Evolutionary conservation across 164 flowering plant species (phyloP), one percentile per base, ranked within the genome.

Genomic region (Tetracentron sinense): DNA sequence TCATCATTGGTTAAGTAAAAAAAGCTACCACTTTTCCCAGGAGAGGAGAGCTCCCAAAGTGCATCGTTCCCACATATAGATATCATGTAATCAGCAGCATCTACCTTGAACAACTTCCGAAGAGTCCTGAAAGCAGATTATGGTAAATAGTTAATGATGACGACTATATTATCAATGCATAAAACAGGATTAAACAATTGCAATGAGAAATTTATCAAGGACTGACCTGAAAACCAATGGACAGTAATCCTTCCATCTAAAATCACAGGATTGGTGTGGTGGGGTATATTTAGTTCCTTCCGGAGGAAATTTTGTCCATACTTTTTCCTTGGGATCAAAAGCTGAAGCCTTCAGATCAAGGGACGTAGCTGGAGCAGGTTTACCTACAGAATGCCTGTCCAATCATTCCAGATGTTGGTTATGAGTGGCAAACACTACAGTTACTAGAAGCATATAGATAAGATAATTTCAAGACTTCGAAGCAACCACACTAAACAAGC

Each of bases 11-110:
- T 87, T 74, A 87, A 69, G 77, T 90, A 87, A 72, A 90, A 90
- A 72, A 90, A 86, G 76, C 97, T 90, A 42, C 97, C 94, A 79
- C 94, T 88, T 73, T 90, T 90, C 33, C 92, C 94, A 27, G 97
- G 97, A 56, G 97, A 90, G 0, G 92, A 87, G 38, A 90, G 84
- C 56, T 90, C 97, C 4, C 97, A 77, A 27, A 88, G 87, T 3
- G 97, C 97, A 56, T 90, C 92, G 55, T 82, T 78, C 38, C 97
- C 97, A 66, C 97, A 90, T 7, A 90, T 86, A 0, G 97, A 87
- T 46, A 87, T 7, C 94, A 87, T 90, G 69, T 90, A 90, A 69
- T 90, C 90, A 21, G 94, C 94, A 33, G 97, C 70, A 69, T 88
- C 94, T 49, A 87, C 89, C 76, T 85, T 84, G 77, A 87, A 90